Evolutionary conservation across 441 rosid species (phyloP), one percentile per base, ranked within the genome.

Genomic region (Aquilaria agallochum): DNA sequence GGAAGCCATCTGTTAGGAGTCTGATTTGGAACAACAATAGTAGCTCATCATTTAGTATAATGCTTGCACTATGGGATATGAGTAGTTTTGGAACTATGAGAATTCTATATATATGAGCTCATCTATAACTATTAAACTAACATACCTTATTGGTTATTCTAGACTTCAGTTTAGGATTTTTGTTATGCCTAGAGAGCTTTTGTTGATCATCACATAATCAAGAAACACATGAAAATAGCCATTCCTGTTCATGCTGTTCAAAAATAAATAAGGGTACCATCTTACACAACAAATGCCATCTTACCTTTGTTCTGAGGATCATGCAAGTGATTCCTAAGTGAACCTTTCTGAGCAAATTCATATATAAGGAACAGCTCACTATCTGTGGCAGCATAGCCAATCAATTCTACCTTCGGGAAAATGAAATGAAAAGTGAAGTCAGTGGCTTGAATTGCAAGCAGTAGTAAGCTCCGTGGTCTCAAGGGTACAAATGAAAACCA

Each of bases 221-320:
- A 20, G 20, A 20, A 20, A 20, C 20, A 20, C 20, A 20, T 20
- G 20, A 20, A 20, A 20, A 20, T 20, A 20, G 20, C 20, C 20
- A 20, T 20, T 20, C 20, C 20, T 20, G 20, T 20, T 20, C 20
- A 20, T 20, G 20, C 20, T 20, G 20, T 20, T 20, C 20, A 20
- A 20, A 20, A 20, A 20, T 20, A 20, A 20, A 20, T 20, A 20
- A 20, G 20, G 20, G 20, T 20, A 20, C 20, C 20, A 20, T 20
- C 20, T 20, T 20, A 20, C 20, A 1, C 0, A 20, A 20, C 40
- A 46, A 15, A 52, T 55, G 14, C 53, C 31, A 56, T 50, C 64
- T 77, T 71, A 95, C 99, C 99, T 82, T 81, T 95, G 79, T 73
- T 91, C 54, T 86, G 95, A 58, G 89, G 97, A 68, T 94, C 99